These are phyloP conservation scores for Yarrowia sp. DNA, from an alignment of 805 yeast genomes.

Conservation along the genomic window DNA sequence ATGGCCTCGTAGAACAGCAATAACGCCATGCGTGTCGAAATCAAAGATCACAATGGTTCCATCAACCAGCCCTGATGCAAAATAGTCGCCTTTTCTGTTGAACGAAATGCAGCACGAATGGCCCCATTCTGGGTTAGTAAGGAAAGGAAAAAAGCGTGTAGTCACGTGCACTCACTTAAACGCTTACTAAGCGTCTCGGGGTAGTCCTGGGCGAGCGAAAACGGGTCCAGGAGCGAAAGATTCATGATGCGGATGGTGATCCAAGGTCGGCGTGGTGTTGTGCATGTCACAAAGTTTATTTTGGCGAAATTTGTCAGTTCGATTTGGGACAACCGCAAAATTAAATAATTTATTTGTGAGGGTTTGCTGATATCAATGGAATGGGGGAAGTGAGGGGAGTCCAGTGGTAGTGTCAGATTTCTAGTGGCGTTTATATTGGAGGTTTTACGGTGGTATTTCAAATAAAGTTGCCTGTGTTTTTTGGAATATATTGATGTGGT, in stretches of 20 bases:
- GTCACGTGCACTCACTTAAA: constrained; percentile 40
- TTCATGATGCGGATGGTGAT: constrained; percentile 53
- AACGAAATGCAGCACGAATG: constrained; percentile 66
- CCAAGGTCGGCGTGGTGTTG: not conserved
- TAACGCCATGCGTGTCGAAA: constrained; percentile 59
- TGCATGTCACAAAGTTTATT: not conserved
- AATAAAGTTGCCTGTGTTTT: no score
- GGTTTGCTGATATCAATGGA: no score
- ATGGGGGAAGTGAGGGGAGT: no score
- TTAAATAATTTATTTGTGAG: no score
- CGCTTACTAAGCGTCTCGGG: constrained; percentile 82
- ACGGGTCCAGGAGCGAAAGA: constrained; percentile 81
- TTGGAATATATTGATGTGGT: no score
- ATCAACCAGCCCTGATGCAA: constrained; percentile 75
- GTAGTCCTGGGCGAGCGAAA: constrained; percentile 84
- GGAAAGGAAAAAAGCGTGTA: not conserved
- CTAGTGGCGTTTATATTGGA: no score
- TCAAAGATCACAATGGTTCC: constrained; percentile 76
- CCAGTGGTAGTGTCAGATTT: no score
- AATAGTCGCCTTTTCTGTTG: constrained; percentile 75
- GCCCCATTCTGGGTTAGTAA: constrained; percentile 36
- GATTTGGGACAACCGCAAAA: no score
- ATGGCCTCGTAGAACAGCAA: constrained; percentile 63
- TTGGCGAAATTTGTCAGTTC: not conserved
- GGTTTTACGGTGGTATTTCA: no score